A percentile compares a stretch with the other conserved stretches of the same genome.
Evolutionary conservation across 805 yeast genomes (phyloP).

Genomic region (Yamadazyma tumulicola): DNA sequence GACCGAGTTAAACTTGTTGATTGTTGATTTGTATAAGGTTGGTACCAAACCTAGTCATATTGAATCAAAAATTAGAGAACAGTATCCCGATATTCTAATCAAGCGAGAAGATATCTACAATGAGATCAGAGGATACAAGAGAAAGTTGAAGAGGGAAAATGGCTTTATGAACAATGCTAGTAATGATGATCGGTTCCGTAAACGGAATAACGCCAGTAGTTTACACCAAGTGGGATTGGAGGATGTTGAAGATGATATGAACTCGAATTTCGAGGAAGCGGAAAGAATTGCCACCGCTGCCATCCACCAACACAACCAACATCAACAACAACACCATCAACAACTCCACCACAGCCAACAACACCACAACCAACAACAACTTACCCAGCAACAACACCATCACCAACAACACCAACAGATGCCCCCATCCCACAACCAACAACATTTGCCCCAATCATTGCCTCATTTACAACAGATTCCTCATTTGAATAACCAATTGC

Average conservation of each 20-base stretch:
- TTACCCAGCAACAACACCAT: slow-evolving; percentile 15
- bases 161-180: slow-evolving; percentile 19
- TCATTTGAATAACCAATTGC: slow-evolving; percentile 3
- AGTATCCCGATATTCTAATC: slow-evolving; percentile 51
- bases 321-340: slow-evolving; percentile 19
- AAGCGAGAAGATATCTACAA: slow-evolving; percentile 58
- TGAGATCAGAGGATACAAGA: slow-evolving; percentile 53
- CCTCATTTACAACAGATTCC: slow-evolving; percentile 2
- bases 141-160: slow-evolving; percentile 43
- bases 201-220: slow-evolving; percentile 23
- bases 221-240: slow-evolving; percentile 21
- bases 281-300: slow-evolving; percentile 18
- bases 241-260: slow-evolving; percentile 19
- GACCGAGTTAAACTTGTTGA: slow-evolving; percentile 48
- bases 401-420: too few species aligned
- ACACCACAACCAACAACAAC: slow-evolving; percentile 24
- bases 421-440: not conserved
- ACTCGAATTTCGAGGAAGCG: slow-evolving; percentile 12
- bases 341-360: slow-evolving; percentile 12
- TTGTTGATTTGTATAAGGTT: slow-evolving; percentile 48
- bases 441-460: not conserved
- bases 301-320: slow-evolving; percentile 24
- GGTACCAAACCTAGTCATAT: slow-evolving; percentile 57
- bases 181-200: slow-evolving; percentile 14
- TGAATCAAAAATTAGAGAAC: slow-evolving; percentile 48